These are phyloP conservation scores for Apocynum venetum DNA, from an alignment of 257 asterid species.

Conservation along the genomic window DNA sequence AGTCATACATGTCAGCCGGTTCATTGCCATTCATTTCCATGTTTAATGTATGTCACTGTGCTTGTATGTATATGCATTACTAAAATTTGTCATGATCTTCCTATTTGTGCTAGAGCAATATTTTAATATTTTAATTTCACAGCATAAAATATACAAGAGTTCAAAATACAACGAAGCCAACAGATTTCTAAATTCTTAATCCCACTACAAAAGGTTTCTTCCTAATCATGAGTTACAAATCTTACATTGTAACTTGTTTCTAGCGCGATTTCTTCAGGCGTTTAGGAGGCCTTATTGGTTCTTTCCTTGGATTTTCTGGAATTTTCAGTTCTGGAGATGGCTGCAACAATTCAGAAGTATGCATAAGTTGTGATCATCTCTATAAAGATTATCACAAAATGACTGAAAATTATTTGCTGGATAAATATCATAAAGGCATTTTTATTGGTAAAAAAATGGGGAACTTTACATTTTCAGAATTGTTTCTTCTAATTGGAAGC, in stretches of 20 bases:
- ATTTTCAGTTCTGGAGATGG: slow-evolving; percentile 46
- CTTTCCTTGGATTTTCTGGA: slow-evolving; percentile 52
- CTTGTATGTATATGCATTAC: too few relatives aligned
- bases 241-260: background rate
- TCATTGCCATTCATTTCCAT: too few relatives aligned
- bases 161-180: background rate
- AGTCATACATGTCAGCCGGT: too few relatives aligned
- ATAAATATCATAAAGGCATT: background rate
- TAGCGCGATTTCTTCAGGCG: slow-evolving; percentile 58
- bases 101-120: too few relatives aligned
- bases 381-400: background rate
- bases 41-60: too few relatives aligned
- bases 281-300: slow-evolving; percentile 53
- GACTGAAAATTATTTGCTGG: background rate
- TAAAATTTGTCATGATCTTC: too few relatives aligned
- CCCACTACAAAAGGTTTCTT: background rate
- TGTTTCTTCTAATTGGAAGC: background rate
- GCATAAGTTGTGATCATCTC: background rate
- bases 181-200: background rate
- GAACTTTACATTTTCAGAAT: background rate
- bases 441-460: background rate
- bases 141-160: background rate
- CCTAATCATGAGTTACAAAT: background rate
- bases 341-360: slow-evolving; percentile 34
- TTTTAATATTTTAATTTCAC: background rate